Evolutionary conservation across 345 rosid species (phyloP), one percentile per base, ranked within the genome.

Genomic region (Citrus unshiu): DNA sequence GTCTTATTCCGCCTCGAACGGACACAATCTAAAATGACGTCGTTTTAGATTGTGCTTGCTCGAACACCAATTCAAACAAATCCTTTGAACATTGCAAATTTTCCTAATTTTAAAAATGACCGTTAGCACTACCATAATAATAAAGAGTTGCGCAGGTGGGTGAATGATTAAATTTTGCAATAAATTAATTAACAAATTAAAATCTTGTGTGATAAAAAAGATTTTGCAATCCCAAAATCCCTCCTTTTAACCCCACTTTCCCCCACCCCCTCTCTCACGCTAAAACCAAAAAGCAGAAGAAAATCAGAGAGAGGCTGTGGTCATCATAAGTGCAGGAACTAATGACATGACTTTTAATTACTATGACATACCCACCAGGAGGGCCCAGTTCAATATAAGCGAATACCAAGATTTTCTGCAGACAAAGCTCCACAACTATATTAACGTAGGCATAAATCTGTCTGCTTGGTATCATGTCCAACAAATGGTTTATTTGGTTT

Each of bases 321-420:
- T 85, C 40, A 8, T 89, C 30, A 32, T 91, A 9, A 89, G 94
- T 85, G 88, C 95, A 1, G 95, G 93, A 60, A 81, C 91, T 21
- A 92, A 94, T 37, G 95, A 91, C 77, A 81, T 88, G 39, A 39
- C 58, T 68, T 35, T 85, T 7, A 89, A 92, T 62, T 88, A 77
- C 59, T 90, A 87, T 39, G 88, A 84, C 59, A 29, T 83, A 43
- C 87, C 88, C 10, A 43, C 82, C 13, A 85, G 88, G 78, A 81
- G 85, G 66, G 1, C 18, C 22, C 65, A 80, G 82, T 90, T 83
- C 74, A 75, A 83, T 30, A 68, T 85, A 2, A 72, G 69, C 7
- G 83, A 76, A 16, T 94, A 86, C 60, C 95, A 89, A 70, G 84
- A 88, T 75, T 86, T 87, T 83, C 73, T 91, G 68, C 90, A 72